Evolutionary conservation across 495 filamentous ascomycete species (phyloP), one percentile per base, ranked within the genome.

Genomic region (Amorphotheca resinae): DNA sequence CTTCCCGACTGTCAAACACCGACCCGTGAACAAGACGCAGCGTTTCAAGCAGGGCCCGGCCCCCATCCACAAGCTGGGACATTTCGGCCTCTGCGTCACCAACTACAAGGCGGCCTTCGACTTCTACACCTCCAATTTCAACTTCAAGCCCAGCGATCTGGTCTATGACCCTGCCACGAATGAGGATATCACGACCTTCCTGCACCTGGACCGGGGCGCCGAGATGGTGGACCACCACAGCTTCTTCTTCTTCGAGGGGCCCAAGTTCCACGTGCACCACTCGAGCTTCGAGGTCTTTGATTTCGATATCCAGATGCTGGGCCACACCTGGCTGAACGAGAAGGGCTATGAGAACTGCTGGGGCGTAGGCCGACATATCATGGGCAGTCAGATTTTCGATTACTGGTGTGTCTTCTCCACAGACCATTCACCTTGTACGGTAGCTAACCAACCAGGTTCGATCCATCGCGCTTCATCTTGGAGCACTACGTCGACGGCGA

Each of bases 401-500:
- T 83, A 87, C 62, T 76, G 82, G 71, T 72, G 55, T 14, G 61
- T 37, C 38, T n/a, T n/a, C n/a, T n/a, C n/a, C n/a, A n/a, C n/a
- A n/a, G n/a, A n/a, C n/a, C n/a, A n/a, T n/a, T n/a, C n/a, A n/a
- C n/a, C n/a, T n/a, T n/a, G n/a, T n/a, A n/a, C n/a, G n/a, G n/a
- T n/a, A n/a, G n/a, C n/a, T n/a, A n/a, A n/a, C n/a, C n/a, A n/a
- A n/a, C 14, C 20, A 37, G 66, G 66, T 72, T 70, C 42, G 80
- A 87, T 57, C 70, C 74, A 0, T 69, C 65, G n/a, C 63, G 68
- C 2, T 74, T 73, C 44, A 75, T 76, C 36, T 51, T 76, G 50
- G 79, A 86, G 61, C 70, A 79, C 50, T 79, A 80, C 33, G 74
- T 77, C 17, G 82, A 87, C 56, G 74, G 82, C 14, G 80, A 82